Evolutionary conservation across 805 yeast genomes (phyloP).

Genomic region (Tetrapisispora iriomotensis): DNA sequence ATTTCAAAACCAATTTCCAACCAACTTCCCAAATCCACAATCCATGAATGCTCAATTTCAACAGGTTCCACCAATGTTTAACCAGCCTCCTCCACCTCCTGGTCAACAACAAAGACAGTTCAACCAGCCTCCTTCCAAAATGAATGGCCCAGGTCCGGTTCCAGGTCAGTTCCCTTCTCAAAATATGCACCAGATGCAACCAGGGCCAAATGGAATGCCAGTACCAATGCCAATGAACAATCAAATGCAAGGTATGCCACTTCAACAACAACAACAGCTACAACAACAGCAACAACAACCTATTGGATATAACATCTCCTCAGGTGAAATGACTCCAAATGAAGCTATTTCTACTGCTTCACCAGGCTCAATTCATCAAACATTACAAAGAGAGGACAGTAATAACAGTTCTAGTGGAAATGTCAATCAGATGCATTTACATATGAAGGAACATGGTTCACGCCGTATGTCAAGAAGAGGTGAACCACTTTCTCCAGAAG

Average conservation of each 20-base stretch:
- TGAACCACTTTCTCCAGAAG: slow-evolving; percentile 55
- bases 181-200: slow-evolving; percentile 2
- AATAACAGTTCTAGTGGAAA: neutral
- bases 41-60: slow-evolving; percentile 2
- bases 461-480: slow-evolving; percentile 19
- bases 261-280: slow-evolving; percentile 9
- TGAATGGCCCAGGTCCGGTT: neutral
- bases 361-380: neutral
- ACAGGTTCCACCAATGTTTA: slow-evolving; percentile 3
- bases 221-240: slow-evolving; percentile 3
- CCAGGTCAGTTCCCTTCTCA: slow-evolving; percentile 1
- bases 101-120: slow-evolving; percentile 3
- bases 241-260: slow-evolving; percentile 5
- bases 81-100: slow-evolving; percentile 1
- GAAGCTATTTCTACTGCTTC: neutral
- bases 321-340: neutral
- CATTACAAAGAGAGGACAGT: slow-evolving; percentile 3
- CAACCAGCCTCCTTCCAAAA: slow-evolving; percentile 5
- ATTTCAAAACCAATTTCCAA: slow-evolving; percentile 4
- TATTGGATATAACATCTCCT: slow-evolving; percentile 6
- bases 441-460: slow-evolving; percentile 7
- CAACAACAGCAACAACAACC: slow-evolving; percentile 6
- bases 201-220: neutral
- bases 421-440: slow-evolving; percentile 5
- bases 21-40: slow-evolving; percentile 6